Conservation (phyloP, 768 basidiomycete species). For the Candolleomyces aberdarensis region DNA sequence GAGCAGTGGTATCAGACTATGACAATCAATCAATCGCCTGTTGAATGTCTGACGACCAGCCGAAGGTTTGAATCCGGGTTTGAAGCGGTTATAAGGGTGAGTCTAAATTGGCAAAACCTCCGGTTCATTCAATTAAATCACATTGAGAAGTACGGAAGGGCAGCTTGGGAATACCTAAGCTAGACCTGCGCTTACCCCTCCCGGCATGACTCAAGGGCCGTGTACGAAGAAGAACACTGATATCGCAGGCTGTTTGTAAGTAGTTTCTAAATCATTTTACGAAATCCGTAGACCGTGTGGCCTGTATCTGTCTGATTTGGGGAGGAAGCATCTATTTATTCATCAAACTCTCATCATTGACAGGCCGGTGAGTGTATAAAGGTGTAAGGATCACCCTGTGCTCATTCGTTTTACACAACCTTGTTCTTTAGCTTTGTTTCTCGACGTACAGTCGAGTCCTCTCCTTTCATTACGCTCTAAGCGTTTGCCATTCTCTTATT, state of each 20-base stretch:
- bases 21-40: neutral
- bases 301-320: neutral
- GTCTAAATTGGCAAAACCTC: neutral
- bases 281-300: neutral
- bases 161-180: too few relatives aligned
- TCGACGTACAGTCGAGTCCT: neutral
- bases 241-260: too few relatives aligned
- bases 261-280: too few relatives aligned
- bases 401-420: neutral
- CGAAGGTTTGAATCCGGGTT: neutral
- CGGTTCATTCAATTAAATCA: neutral
- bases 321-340: neutral
- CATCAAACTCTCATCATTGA: constrained; percentile 1
- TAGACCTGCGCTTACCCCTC: neutral
- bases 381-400: neutral
- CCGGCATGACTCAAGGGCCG: neutral
- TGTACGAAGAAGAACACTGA: too few relatives aligned
- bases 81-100: neutral
- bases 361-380: constrained; percentile 4
- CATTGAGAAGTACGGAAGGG: neutral
- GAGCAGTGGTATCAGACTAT: neutral
- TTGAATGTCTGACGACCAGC: neutral
- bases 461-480: constrained; percentile 6
- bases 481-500: constrained; percentile 3
- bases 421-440: neutral